Evolutionary conservation across 192 early-diverging fungal genomes (phyloP), one percentile per base, ranked within the genome.

Genomic region (Phycomyces nitens): DNA sequence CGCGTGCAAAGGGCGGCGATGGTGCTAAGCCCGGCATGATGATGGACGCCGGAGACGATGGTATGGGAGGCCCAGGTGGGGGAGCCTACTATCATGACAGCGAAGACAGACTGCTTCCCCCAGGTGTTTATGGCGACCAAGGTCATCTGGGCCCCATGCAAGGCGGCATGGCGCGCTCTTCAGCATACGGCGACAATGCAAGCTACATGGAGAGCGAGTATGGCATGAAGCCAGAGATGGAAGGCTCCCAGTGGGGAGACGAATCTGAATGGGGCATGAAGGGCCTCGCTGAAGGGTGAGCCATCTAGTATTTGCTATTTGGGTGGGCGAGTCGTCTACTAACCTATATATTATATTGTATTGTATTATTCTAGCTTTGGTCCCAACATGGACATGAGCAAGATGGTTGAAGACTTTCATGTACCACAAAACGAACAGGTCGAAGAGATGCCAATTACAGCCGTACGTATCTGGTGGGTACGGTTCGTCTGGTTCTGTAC

Each of bases 401-500:
- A 70, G 53, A 75, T 76, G 74, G 51, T 76, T 14, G 64, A 76
- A 67, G 74, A 76, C 40, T 67, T 71, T 22, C 56, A 62, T 21
- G 42, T 40, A 40, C 69, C 65, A 16, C 29, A 64, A 16, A 75
- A 79, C 23, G 78, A 82, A 22, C 55, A 71, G 12, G 74, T 83
- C 29, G 85, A 86, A 64, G 80, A 81, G 58, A 55, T 84, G 16
- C 80, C 79, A 1, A 68, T 72, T 18, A 83, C 80, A 38, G 58
- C 61, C 9, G 65, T 76, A 7, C 77, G 89, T 62, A 71, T 77
- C 12, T 76, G 77, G 66, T 93, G 89, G 93, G 88, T 93, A 9
- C 80, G 77, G 47, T 85, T 83, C 56, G 90, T 89, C 16, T 94
- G 94, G 92, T 77, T 82, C 23, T 81, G 92, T 71, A 95, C 94